Evolutionary conservation across 2,329 filamentous ascomycete species (phyloP), one percentile per base, ranked within the genome.

Genomic region (Epicoccum sorghinum): DNA sequence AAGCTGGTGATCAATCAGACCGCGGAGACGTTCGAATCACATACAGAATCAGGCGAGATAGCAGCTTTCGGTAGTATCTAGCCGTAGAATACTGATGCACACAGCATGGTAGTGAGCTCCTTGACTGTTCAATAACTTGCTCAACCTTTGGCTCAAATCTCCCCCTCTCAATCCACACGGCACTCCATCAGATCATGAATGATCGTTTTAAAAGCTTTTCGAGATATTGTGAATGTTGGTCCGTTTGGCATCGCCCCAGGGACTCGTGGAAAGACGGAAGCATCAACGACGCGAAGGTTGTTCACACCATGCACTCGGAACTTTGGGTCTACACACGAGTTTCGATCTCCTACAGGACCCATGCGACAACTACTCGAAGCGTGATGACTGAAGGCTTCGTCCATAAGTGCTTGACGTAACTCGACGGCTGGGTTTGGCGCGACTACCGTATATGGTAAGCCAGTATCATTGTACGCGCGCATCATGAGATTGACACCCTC

Each of bases 231-330:
- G 33, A 57, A 59, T 4, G 54, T 57, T 22, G 57, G 50, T 23
- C 40, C 41, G 29, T 51, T 57, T 4, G 53, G 57, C 32, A 33
- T 33, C 9, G 52, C 53, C 7, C 57, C 59, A 22, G 59, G 59
- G 7, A 82, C 83, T 44, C 77, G 75, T 0, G 83, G 82, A 52
- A 83, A 87, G 1, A 83, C 77, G 10, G 78, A 82, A 0, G 83
- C 85, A 71, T 88, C 85, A 0, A 88, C 85, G 1, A 87, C 84
- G 25, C 85, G 75, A 41, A 88, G 66, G 0, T 80, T 79, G 0
- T 77, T 66, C 0, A 84, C 60, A 13, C 60, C 60, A 18, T 55
- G 18, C 9, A 61, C 58, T 3, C 60, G 29, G 10, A 59, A 61
- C 42, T 49, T 57, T 3, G 60, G 53, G 22, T 63, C 60, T 3